A percentile compares a stretch with the other conserved stretches of the same genome.
phyloP scores from a whole-genome alignment of 1,139 yeast genomes.

The Ogataea hybrid region DNA sequence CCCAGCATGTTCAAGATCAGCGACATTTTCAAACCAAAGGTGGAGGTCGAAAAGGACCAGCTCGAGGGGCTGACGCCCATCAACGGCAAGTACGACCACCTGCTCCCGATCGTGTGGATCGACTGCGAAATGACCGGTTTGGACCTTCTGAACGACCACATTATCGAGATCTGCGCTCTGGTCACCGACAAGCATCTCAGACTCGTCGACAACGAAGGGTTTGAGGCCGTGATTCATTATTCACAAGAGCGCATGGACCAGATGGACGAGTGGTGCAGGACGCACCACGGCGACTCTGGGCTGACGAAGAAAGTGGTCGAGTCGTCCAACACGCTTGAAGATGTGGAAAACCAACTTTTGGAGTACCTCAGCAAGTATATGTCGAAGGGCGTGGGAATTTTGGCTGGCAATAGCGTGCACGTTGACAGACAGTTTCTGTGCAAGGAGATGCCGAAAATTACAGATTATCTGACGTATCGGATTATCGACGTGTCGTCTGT shows the following conservation, averaged over 20 bases:
- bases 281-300: constrained; percentile 73
- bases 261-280: constrained; percentile 86
- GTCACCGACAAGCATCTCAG: constrained; percentile 81
- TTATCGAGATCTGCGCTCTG: constrained; percentile 89
- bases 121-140: constrained; percentile 96
- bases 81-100: constrained; percentile 16
- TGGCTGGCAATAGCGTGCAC: constrained; percentile 92
- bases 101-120: constrained; percentile 68
- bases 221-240: constrained; percentile 77
- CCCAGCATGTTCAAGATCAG: constrained; percentile 4
- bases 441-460: constrained; percentile 75
- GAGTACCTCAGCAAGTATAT: constrained; percentile 58
- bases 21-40: constrained; percentile 1
- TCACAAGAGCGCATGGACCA: constrained; percentile 60
- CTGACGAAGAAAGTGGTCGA: constrained; percentile 65
- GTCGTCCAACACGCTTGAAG: constrained; percentile 50
- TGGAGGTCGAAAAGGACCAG: background rate
- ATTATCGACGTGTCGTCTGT: constrained; percentile 85
- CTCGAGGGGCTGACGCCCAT: constrained; percentile 1
- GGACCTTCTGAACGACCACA: constrained; percentile 66
- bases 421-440: constrained; percentile 87
- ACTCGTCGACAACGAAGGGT: constrained; percentile 64
- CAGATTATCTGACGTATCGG: constrained; percentile 76
- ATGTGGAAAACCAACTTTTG: constrained; percentile 65
- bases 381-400: constrained; percentile 51